Percentiles rank a stretch among this genome's conserved stretches.
phyloP scores from a whole-genome alignment of 2,329 filamentous ascomycete genomes.

The Xylariaceae sp. region DNA sequence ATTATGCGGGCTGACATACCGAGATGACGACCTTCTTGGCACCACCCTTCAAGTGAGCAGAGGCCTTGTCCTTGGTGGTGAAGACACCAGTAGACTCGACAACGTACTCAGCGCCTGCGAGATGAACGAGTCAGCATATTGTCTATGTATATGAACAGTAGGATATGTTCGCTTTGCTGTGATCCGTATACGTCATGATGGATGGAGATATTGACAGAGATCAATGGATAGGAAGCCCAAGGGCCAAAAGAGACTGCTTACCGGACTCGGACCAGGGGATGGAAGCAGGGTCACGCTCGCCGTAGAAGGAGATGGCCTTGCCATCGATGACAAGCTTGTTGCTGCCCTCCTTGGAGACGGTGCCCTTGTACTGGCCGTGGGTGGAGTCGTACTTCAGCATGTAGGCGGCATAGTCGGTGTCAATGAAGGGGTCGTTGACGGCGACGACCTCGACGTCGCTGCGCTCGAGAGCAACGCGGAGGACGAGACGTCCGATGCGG shows the following conservation, averaged over 20 bases:
- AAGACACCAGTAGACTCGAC: slow-evolving; percentile 99
- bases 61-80: slow-evolving; percentile 96
- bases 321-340: slow-evolving; percentile 83
- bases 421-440: slow-evolving; percentile 99
- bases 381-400: slow-evolving; percentile 99
- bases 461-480: slow-evolving; percentile 95
- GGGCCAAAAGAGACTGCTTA: neutral
- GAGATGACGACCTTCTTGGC: slow-evolving; percentile 98
- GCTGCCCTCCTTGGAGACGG: slow-evolving; percentile 64
- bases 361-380: slow-evolving; percentile 95
- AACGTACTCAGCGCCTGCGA: slow-evolving; percentile 73
- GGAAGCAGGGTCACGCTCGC: slow-evolving; percentile 80
- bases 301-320: slow-evolving; percentile 94
- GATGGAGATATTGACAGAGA: no score
- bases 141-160: neutral
- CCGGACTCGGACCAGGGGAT: slow-evolving; percentile 86
- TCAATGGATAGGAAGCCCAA: no score
- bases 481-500: slow-evolving; percentile 98
- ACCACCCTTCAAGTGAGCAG: slow-evolving; percentile 89
- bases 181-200: no score
- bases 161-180: no score
- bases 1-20: neutral
- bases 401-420: slow-evolving; percentile 95
- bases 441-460: slow-evolving; percentile 87
- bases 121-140: neutral